Evolutionary conservation across 2,329 filamentous ascomycete genomes (phyloP), one percentile per base, ranked within the genome.

Genomic region (Fusarium sp.): DNA sequence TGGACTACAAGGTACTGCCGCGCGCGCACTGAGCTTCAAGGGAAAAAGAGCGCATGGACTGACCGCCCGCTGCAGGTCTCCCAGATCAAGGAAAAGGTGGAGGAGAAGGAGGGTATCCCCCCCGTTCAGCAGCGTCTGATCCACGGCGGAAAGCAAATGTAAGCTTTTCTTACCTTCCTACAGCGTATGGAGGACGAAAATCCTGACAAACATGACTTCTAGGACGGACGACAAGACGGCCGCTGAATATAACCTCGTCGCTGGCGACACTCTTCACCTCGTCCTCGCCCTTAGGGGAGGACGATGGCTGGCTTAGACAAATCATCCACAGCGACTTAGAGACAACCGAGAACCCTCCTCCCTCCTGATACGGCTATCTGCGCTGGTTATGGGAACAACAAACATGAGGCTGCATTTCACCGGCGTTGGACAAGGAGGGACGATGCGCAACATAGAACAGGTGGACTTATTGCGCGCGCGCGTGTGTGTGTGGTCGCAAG

Each of bases 141-240:
- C 80, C 98, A 93, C 82, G 95, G 96, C 63, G 97, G 97, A 80
- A 99, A 99, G 88, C 97, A 99, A 84, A 98, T 99, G 97, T 98
- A 86, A 54, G 47, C 71, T 88, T n/a, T n/a, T 29, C 8, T 7
- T n/a, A 25, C 2, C 4, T 13, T 7, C 20, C 14, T 25, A 2
- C 16, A 6, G 25, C 6, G 3, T 2, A 29, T 7, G 9, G 45
- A 50, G 9, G 25, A 5, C 16, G 5, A 25, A 47, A 47, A 25
- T 47, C 9, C 67, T 73, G 58, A 75, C 68, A 27, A 20, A 14
- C 27, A 29, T 22, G 50, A 14, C 29, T 16, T 16, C 31, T 74
- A 98, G 96, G 95, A 91, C 92, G 81, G 97, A 99, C 82, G 96
- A 98, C 79, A 98, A 98, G 86, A 96, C 95, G 13, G 96, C 97